Evolutionary conservation across 148 eudicot species (phyloP), one percentile per base, ranked within the genome.

Genomic region (Bassia scoparia): DNA sequence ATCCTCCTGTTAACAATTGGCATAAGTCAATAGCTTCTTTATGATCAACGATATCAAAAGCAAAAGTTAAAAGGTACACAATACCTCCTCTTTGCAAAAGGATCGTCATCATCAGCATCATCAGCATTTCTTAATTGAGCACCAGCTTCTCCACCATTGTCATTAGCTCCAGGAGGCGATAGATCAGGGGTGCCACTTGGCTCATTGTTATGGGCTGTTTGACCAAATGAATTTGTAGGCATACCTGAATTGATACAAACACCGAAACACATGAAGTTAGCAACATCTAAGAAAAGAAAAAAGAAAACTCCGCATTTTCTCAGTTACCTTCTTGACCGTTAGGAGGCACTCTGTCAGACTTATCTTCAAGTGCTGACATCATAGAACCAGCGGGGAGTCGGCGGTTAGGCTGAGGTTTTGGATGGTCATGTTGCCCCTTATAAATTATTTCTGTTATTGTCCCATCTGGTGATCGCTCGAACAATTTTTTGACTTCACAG

Each of bases 401-500:
- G 27, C 97, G 93, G 74, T 86, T 81, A 78, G 91, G 89, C 84
- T 88, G 97, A 81, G 98, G 97, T 78, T 91, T 95, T 16, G 97
- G 97, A 77, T 95, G 98, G 83, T 91, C 98, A 79, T 95, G 98
- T 53, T 86, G 82, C 33, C 98, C 98, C 80, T 91, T 95, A 76
- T 95, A 95, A 72, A 91, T 88, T 52, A 91, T 95, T 82, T 95
- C 96, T 52, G 87, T 83, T 71, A 95, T 95, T 69, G 90, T 89
- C 52, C 98, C 98, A 75, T 89, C 89, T 24, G 84, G 90, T 53
- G 98, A 77, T 49, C 96, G 92, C 82, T 95, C 97, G 70, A 95
- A 95, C 70, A 95, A 84, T 82, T 95, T 95, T 84, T 91, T 95
- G 29, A 95, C 98, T 81, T 95, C 98, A 77, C 98, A 95, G 74